Percentiles rank a stretch among this genome's conserved stretches.
Evolutionary conservation across 768 basidiomycete genomes (phyloP).

Genomic region (Boletus subcaerulescens): DNA sequence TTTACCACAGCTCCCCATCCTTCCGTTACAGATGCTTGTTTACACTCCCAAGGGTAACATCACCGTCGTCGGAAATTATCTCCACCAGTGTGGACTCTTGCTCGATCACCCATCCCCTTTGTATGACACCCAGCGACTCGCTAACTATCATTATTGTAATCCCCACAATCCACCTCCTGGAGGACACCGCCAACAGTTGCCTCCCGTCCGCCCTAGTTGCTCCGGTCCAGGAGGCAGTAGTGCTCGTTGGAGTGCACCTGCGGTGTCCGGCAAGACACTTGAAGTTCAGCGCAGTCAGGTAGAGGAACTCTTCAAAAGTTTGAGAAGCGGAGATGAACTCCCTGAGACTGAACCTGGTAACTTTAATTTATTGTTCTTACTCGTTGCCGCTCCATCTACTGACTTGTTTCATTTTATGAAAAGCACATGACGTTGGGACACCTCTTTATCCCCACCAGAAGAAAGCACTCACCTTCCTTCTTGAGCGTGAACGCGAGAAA

Average conservation of each 20-base stretch:
- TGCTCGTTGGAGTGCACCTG: slow-evolving; percentile 55
- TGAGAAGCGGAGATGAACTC: slow-evolving; percentile 86
- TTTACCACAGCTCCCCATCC: slow-evolving; percentile 63
- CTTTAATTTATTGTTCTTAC: slow-evolving; percentile 30
- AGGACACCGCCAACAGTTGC: slow-evolving; percentile 47
- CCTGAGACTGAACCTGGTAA: slow-evolving; percentile 81
- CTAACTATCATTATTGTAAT: slow-evolving; percentile 75
- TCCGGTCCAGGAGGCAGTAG: slow-evolving; percentile 36
- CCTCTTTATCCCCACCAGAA: slow-evolving; percentile 95
- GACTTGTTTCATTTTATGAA: slow-evolving; percentile 18
- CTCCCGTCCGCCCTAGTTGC: slow-evolving; percentile 42
- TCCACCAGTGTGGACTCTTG: slow-evolving; percentile 63
- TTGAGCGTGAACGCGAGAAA: slow-evolving; percentile 80
- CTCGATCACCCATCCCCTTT: slow-evolving; percentile 79
- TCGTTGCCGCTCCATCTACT: slow-evolving; percentile 8
- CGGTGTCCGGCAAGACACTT: slow-evolving; percentile 68
- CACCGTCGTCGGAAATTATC: slow-evolving; percentile 70
- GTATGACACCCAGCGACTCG: slow-evolving; percentile 57
- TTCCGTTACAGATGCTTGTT: slow-evolving; percentile 81
- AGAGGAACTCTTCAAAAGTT: slow-evolving; percentile 87
- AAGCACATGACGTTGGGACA: slow-evolving; percentile 75
- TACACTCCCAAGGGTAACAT: slow-evolving; percentile 96
- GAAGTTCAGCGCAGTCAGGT: slow-evolving; percentile 92
- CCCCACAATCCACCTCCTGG: slow-evolving; percentile 84
- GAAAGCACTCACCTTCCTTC: slow-evolving; percentile 92